Evolutionary conservation across 2,329 filamentous ascomycete species (phyloP).

Genomic region (Purpureocillium lavendulum): DNA sequence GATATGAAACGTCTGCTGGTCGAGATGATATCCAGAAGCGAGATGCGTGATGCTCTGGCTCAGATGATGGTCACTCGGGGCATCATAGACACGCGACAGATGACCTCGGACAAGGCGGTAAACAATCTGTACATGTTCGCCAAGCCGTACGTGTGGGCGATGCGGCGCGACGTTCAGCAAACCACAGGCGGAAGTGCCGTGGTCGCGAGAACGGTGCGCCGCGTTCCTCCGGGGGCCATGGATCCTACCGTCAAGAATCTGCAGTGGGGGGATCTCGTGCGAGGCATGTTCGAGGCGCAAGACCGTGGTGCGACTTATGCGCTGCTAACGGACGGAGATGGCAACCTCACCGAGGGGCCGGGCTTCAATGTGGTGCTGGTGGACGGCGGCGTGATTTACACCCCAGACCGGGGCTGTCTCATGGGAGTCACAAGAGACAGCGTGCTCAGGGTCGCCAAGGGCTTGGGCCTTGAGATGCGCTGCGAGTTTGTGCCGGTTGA

Average conservation of each 20-base stretch:
- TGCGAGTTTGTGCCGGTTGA: constrained; percentile 33
- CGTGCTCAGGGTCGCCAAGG: constrained; percentile 33
- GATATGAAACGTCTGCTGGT: constrained; percentile 29
- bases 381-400: constrained; percentile 35
- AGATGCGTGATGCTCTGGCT: constrained; percentile 37
- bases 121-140: constrained; percentile 40
- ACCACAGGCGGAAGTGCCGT: constrained; percentile 31
- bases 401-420: constrained; percentile 37
- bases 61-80: constrained; percentile 43
- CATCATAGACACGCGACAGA: constrained; percentile 28
- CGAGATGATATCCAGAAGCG: constrained; percentile 34
- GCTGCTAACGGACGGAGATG: constrained; percentile 41
- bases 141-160: constrained; percentile 40
- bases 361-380: constrained; percentile 40
- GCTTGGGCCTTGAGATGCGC: constrained; percentile 23
- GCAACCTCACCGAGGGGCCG: constrained; percentile 39
- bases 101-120: constrained; percentile 20
- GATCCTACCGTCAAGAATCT: constrained; percentile 45
- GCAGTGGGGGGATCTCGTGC: constrained; percentile 39
- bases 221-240: constrained; percentile 34
- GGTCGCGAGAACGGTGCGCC: constrained; percentile 34
- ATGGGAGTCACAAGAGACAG: constrained; percentile 39
- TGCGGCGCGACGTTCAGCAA: constrained; percentile 34
- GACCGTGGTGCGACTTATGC: constrained; percentile 39
- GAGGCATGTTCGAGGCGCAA: constrained; percentile 34